Percentiles rank a stretch among this genome's conserved stretches.
Conservation (phyloP, 345 rosid species). For the Zanthoxylum bungeanum region DNA sequence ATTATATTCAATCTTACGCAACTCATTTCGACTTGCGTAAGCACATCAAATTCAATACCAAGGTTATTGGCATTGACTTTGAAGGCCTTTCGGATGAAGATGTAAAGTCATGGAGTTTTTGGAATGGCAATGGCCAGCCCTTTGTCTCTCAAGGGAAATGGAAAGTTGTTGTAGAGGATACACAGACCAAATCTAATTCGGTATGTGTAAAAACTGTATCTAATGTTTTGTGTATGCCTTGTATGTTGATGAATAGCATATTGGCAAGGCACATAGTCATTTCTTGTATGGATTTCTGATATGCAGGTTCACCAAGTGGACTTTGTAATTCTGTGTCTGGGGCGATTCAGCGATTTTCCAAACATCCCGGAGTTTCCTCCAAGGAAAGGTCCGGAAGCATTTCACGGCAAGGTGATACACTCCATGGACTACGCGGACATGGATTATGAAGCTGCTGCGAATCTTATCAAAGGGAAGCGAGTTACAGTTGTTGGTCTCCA, state of each 20-base stretch:
- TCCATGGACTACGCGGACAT: constrained; percentile 36
- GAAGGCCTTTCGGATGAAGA: constrained; percentile 19
- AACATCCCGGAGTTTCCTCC: constrained; percentile 41
- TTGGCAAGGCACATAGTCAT: too few species aligned
- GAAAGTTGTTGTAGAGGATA: constrained; percentile 26
- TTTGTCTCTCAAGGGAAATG: constrained; percentile 26
- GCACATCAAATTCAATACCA: constrained; percentile 32
- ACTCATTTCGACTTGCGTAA: constrained; percentile 28
- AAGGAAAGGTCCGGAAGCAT: constrained; percentile 38
- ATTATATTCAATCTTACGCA: constrained; percentile 32
- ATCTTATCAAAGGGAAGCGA: constrained; percentile 25
- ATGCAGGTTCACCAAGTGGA: constrained; percentile 26
- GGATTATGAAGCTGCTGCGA: constrained; percentile 12
- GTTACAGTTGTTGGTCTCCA: constrained; percentile 37
- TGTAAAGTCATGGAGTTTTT: constrained; percentile 19
- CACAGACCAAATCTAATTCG: constrained; percentile 9
- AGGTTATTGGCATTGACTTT: constrained; percentile 25
- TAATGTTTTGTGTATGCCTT: not conserved
- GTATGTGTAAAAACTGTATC: constrained; percentile 7
- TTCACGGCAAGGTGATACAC: constrained; percentile 41
- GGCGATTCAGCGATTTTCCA: constrained; percentile 36
- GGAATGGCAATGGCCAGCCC: constrained; percentile 30
- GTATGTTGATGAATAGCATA: not conserved
- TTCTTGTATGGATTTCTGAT: not conserved
- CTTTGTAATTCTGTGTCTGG: constrained; percentile 38